A percentile compares a stretch with the other conserved stretches of the same genome.
These are phyloP conservation scores for Citrus cavaleriei DNA, from an alignment of 345 rosid species.

Conservation along the genomic window DNA sequence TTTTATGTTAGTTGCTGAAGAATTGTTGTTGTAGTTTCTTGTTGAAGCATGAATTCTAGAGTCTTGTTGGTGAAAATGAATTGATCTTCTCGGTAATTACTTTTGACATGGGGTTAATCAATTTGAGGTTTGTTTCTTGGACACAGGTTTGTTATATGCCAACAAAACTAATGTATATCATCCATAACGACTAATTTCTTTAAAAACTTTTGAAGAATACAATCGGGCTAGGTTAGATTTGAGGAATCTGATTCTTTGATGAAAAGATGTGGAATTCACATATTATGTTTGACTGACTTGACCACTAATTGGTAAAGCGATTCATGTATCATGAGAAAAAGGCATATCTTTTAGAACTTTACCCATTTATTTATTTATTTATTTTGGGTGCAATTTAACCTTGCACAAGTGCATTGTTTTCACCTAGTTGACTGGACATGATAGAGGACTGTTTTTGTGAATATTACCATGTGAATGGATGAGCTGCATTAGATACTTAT, in stretches of 20 bases:
- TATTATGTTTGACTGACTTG: background rate
- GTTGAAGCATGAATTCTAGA: background rate
- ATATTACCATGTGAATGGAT: background rate
- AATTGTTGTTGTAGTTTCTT: background rate
- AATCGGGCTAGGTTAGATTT: background rate
- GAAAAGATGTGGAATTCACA: background rate
- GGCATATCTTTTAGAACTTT: background rate
- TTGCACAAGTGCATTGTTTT: background rate
- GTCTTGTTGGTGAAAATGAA: background rate
- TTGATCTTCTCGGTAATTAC: background rate
- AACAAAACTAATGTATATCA: background rate
- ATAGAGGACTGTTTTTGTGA: background rate
- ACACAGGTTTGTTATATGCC: background rate
- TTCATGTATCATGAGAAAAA: background rate
- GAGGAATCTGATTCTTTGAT: background rate
- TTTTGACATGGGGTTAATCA: background rate
- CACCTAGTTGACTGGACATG: background rate
- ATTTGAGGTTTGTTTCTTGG: background rate
- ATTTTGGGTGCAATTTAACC: too few species aligned
- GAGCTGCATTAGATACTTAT: background rate
- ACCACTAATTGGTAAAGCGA: background rate
- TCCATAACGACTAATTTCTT: background rate
- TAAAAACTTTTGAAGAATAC: background rate
- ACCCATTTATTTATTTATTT: too few species aligned
- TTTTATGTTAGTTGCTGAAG: background rate